Evolutionary conservation across 352 stramenopile genomes (phyloP), one percentile per base, ranked within the genome.

Genomic region (Globisporangium emineosum): DNA sequence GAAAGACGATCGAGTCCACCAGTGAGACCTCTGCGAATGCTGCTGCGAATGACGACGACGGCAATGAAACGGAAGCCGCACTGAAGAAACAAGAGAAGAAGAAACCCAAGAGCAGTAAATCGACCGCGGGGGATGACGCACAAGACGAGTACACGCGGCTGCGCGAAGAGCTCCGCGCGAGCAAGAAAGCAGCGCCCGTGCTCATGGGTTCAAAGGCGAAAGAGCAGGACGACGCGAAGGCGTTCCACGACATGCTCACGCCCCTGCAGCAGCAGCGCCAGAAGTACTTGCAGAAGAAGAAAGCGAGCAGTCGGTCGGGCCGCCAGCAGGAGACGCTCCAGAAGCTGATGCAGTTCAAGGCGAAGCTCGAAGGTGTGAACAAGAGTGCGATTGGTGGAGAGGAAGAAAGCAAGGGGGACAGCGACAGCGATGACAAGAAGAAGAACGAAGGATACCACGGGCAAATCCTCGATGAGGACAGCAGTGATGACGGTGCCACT

Each of bases 241-340:
- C 81, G 2, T 79, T 75, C 29, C 73, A 88, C 50, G 78, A 94
- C 37, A 89, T 92, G 76, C 66, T 94, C 17, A 91, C 83, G 23
- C 85, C 85, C 10, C 64, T 92, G 42, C 85, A 94, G 57, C 79
- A 91, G 50, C 81, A 90, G 45, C 80, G 86, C 4, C 73, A 82
- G 62, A 91, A 91, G 67, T 90, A 84, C 50, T 51, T 91, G 35
- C 73, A 85, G 64, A 65, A 77, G 27, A 92, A 90, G 57, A 88
- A 89, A 45, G 64, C 73, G 6, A 77, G 51, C 5, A 89, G 65
- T 17, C 78, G 81, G 8, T 82, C 71, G 3, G 66, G 71, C 2
- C 74, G 86, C 30, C 77, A 95, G 57, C 70, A 83, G 58, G 81
- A 92, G 3, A 95, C 86, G 40, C 70, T 95, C 9, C 69, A 78